Percentiles rank a stretch among this genome's conserved stretches.
Conservation (phyloP, 2,329 filamentous ascomycete species). For the Leptographium radiaticola region DNA sequence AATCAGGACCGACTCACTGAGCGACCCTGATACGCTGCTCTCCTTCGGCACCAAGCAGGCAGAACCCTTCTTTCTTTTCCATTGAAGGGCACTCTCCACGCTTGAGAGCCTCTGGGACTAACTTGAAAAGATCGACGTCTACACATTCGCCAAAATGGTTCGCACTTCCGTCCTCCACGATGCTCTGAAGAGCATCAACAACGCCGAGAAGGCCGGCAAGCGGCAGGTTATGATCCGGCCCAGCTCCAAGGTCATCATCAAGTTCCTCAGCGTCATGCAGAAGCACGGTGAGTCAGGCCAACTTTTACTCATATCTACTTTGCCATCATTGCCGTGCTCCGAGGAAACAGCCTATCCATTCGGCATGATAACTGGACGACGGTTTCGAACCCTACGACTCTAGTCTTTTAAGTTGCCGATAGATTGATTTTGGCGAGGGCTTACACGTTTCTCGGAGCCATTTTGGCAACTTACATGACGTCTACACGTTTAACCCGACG, state of each 20-base stretch:
- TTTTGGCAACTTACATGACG: conserved; percentile 45
- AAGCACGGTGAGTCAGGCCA: conserved; percentile 75
- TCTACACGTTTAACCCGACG: conserved; percentile 85
- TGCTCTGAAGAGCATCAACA: conserved; percentile 99
- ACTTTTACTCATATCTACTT: neutral
- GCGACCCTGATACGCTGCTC: conserved; percentile 46
- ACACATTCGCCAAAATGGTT: conserved; percentile 76
- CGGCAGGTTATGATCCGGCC: conserved; percentile 97
- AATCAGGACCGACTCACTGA: conserved; percentile 30
- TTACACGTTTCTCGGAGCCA: conserved; percentile 83
- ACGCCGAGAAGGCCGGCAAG: conserved; percentile 99
- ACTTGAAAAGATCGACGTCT: conserved; percentile 51
- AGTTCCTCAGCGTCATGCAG: conserved; percentile 99
- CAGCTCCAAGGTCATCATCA: conserved; percentile 98
- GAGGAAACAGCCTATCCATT: conserved; percentile 27
- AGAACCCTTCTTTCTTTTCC: conserved; percentile 46
- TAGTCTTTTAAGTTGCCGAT: conserved; percentile 99
- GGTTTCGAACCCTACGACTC: conserved; percentile 75
- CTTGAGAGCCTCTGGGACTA: conserved; percentile 51
- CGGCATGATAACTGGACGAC: conserved; percentile 99
- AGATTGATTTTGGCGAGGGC: conserved; percentile 73
- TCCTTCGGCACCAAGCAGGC: conserved; percentile 52
- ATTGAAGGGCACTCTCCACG: conserved; percentile 55
- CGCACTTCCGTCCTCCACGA: conserved; percentile 99
- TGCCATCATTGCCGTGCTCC: neutral